Base-by-base conservation (phyloP, 164 flowering plant genomes). In the Warburgia ugandensis region DNA sequence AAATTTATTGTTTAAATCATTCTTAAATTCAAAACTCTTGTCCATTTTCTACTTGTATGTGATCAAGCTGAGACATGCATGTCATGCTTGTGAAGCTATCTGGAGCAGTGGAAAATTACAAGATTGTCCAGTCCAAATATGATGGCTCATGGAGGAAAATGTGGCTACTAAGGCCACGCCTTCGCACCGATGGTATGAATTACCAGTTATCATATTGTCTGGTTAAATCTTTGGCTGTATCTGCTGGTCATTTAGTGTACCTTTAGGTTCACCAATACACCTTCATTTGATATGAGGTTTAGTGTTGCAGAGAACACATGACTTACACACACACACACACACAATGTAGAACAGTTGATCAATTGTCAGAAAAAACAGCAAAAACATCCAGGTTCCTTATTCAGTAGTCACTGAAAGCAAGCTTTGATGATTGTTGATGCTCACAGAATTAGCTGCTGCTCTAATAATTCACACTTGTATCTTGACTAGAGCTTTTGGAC, bases 131-230 rank as follows among this genome's bases (percentile, higher is more conserved):
- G 36, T 77, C 79, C 21, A 71, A 37, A 37, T 92, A 86, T 68
- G 86, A 79, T 27, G 74, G 87, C 10, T 92, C 97, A 4, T 92
- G 99, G 99, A 80, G 89, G 65, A 88, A 84, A 64, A 92, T 92
- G 97, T 92, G 99, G 99, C 87, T 92, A 42, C 63, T 68, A 50
- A 76, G 95, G 64, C 99, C 99, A 56, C 76, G 99, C 66, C 48
- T 82, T 37, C 95, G 97, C 2, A 81, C 84, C 48, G 99, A 92
- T 77, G 99, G 99, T 92, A 76, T 59, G 68, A 35, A 50, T 11
- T 58, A 8, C 21, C 16, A 47, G 12, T 42, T 2, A 16, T 11
- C 16, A 7, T n/a, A 37, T 16, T 38, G 29, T 49, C 4, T 32
- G 21, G 12, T 31, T 14, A 3, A 3, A 13, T 38, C 42, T 38